Evolutionary conservation across 176 grass and related monocot species (phyloP).

Genomic region (Thinopyrum elongatum): DNA sequence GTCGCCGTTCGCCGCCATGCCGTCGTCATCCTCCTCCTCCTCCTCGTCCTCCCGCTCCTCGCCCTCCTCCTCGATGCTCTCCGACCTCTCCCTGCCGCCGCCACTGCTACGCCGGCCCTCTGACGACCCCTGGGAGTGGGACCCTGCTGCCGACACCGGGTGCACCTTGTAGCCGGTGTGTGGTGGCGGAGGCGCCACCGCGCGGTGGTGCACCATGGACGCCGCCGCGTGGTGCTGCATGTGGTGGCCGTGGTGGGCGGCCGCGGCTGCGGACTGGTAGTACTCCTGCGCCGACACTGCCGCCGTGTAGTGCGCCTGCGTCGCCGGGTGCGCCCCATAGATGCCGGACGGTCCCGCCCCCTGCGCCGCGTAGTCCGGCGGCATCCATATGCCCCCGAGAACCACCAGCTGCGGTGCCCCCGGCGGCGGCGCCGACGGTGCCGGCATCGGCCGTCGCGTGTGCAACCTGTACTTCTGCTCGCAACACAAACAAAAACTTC

Average conservation of each 20-base stretch:
- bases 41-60: conserved; percentile 48
- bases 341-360: conserved; percentile 44
- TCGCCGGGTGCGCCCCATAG: conserved; percentile 70
- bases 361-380: conserved; percentile 73
- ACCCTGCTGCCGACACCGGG: conserved; percentile 16
- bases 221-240: conserved; percentile 46
- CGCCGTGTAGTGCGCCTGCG: conserved; percentile 59
- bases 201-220: conserved; percentile 32
- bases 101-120: conserved; percentile 46
- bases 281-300: conserved; percentile 58
- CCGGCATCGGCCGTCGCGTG: conserved; percentile 65
- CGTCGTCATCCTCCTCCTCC: conserved; percentile 42
- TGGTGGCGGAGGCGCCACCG: not conserved
- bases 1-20: conserved; percentile 20
- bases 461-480: conserved; percentile 92
- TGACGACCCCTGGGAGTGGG: conserved; percentile 56
- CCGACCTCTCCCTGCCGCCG: conserved; percentile 60
- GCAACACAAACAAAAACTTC: not conserved
- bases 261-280: conserved; percentile 45
- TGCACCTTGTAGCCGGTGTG: conserved; percentile 26
- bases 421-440: conserved; percentile 20
- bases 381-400: conserved; percentile 89
- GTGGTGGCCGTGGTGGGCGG: conserved; percentile 66
- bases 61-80: conserved; percentile 86
- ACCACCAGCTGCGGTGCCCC: conserved; percentile 73